Base-by-base conservation (phyloP, 2,329 filamentous ascomycete genomes). In the Botrytis galanthina region DNA sequence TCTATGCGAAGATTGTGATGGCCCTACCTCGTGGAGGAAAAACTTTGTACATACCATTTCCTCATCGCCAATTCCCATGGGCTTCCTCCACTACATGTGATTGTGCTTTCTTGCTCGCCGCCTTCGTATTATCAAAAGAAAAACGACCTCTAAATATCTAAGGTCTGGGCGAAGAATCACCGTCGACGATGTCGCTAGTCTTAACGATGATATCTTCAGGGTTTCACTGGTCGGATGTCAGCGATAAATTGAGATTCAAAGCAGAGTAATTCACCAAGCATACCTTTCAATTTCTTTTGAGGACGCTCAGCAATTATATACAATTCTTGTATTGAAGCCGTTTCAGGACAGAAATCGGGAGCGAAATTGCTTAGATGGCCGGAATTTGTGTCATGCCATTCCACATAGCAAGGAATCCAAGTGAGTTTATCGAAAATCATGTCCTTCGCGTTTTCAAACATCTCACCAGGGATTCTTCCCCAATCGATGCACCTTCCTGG, bases 401-500 rank as follows among this genome's bases (percentile, higher is more conserved):
- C 26, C 5, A 32, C 14, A 39, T 35, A 22, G 35, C 46, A 68
- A n/a, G 29, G 10, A 22, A 68, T 42, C 46, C 64, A 68, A 16
- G 64, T 54, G 37, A 35, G 5, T 22, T 42, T 8, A n/a, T n/a
- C 8, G 20, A 54, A 39, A 8, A 48, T 9, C 35, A 29, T 3
- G 35, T 26, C 26, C 9, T n/a, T 2, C 16, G 9, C 7, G 14
- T 16, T 2, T 32, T 14, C n/a, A 16, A 9, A 9, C 0, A 1
- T 18, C 35, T 54, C 8, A 22, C 14, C 64, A 7, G 37, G n/a
- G 54, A 14, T 18, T 54, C 9, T 18, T 39, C 4, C 46, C 64
- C 46, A 68, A n/a, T 54, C 64, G 26, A 54, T 26, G n/a, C 64
- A 68, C n/a, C 64, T 39, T 39, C 64, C 64, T 68, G 35, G 46